Evolutionary conservation across 1,284 basidiomycete genomes (phyloP).

Genomic region (Ustilago trichophora): DNA sequence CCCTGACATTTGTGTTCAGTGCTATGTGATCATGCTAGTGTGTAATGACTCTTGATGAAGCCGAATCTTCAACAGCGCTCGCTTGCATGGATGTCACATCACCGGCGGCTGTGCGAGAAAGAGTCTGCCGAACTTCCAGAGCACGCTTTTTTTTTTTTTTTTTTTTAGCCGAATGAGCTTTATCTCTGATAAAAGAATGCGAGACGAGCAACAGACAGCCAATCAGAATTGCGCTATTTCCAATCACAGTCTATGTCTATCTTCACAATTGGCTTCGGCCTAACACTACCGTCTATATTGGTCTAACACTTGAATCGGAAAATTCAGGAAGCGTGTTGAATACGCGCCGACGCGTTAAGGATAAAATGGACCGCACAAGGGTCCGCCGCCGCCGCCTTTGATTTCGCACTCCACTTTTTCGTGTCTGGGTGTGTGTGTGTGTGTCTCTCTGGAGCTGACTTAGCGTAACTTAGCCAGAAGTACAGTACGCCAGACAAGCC

Average conservation of each 20-base stretch:
- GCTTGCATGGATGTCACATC: too few relatives aligned
- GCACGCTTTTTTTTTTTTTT: too few relatives aligned
- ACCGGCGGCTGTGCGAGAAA: too few relatives aligned
- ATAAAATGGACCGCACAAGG: conserved; percentile 1
- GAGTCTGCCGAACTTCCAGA: too few relatives aligned
- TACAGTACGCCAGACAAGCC: not conserved
- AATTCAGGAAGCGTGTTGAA: conserved; percentile 3
- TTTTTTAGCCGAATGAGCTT: conserved; percentile 10
- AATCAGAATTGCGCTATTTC: conserved; percentile 35
- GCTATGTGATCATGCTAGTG: too few relatives aligned
- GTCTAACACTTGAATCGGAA: conserved; percentile 4
- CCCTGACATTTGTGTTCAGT: too few relatives aligned
- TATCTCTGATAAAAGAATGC: conserved; percentile 8
- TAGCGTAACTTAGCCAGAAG: too few relatives aligned
- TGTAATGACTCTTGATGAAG: too few relatives aligned
- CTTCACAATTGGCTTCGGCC: not conserved
- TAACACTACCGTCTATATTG: not conserved
- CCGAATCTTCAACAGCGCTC: too few relatives aligned
- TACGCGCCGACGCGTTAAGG: conserved; percentile 36
- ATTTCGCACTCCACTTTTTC: conserved; percentile 10
- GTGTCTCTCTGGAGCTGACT: too few relatives aligned
- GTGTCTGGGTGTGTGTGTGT: too few relatives aligned
- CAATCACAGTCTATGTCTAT: not conserved
- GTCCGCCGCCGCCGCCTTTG: conserved; percentile 1
- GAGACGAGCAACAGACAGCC: conserved; percentile 5